Percentiles rank a stretch among this genome's conserved stretches.
phyloP scores from a whole-genome alignment of 768 basidiomycete genomes.

The Phaeotremella skinneri region DNA sequence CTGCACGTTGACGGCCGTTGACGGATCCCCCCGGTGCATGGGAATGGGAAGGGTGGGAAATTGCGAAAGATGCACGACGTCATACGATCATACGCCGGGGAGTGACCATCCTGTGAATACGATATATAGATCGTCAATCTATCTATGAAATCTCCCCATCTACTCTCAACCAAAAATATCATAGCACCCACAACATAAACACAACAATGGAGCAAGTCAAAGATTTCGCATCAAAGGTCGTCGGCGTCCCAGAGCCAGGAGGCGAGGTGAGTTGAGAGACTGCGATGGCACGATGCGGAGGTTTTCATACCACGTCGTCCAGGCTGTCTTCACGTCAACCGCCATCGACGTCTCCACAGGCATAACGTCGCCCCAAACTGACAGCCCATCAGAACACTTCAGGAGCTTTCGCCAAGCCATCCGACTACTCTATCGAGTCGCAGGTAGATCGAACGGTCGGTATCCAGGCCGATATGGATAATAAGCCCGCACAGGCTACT shows the following conservation, averaged over 20 bases:
- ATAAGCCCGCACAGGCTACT: conserved; percentile 42
- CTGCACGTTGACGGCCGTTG: too few relatives aligned
- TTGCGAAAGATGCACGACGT: not conserved
- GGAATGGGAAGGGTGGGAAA: too few relatives aligned
- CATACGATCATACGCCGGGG: too few relatives aligned
- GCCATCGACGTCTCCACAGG: too few relatives aligned
- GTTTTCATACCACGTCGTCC: too few relatives aligned
- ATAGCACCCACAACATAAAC: too few relatives aligned
- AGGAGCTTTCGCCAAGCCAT: conserved; percentile 43
- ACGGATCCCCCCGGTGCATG: too few relatives aligned
- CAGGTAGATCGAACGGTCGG: conserved; percentile 45
- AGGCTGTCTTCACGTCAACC: too few relatives aligned
- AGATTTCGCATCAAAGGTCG: not conserved
- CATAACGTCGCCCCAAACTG: not conserved
- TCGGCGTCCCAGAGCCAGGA: not conserved
- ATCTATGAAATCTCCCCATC: not conserved
- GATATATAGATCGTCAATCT: too few relatives aligned
- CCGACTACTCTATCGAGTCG: conserved; percentile 42
- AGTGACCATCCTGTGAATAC: too few relatives aligned
- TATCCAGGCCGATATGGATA: conserved; percentile 49
- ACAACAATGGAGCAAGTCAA: not conserved
- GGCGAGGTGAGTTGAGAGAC: conserved; percentile 1
- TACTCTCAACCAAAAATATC: not conserved
- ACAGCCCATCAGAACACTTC: conserved; percentile 6
- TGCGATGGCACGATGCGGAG: too few relatives aligned